Evolutionary conservation across 768 basidiomycete genomes (phyloP).

Genomic region (Podaxis sp.): DNA sequence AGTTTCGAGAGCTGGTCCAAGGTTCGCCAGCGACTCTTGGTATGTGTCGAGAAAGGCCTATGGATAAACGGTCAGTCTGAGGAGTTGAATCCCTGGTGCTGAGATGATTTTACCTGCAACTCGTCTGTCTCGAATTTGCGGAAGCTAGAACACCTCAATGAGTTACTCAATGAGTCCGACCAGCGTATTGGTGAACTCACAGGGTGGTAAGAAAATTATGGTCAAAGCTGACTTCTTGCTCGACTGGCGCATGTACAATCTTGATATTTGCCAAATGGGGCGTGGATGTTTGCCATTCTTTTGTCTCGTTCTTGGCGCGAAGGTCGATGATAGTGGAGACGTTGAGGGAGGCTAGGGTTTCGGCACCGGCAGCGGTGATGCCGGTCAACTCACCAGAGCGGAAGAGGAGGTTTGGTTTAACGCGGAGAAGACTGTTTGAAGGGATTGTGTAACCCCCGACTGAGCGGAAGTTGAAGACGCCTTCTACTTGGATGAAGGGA

Average conservation of each 20-base stretch:
- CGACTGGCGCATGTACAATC: background rate
- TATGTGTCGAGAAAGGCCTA: background rate
- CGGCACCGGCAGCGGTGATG: constrained; percentile 30
- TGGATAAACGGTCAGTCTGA: background rate
- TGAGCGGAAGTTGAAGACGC: constrained; percentile 34
- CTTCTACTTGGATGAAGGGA: constrained; percentile 35
- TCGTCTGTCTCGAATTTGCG: constrained; percentile 1
- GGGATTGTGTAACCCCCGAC: constrained; percentile 23
- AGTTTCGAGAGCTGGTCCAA: constrained; percentile 25
- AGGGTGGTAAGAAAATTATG: background rate
- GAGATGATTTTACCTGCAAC: background rate
- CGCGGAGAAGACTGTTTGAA: constrained; percentile 2
- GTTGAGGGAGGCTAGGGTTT: constrained; percentile 28
- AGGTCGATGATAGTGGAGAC: constrained; percentile 36
- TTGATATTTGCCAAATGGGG: constrained; percentile 21
- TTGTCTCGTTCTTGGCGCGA: constrained; percentile 31
- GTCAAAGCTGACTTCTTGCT: background rate
- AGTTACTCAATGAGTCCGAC: background rate
- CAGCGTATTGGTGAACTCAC: background rate
- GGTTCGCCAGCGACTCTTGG: constrained; percentile 25
- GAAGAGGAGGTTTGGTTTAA: constrained; percentile 29
- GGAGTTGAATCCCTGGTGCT: too few relatives aligned
- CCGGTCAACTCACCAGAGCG: constrained; percentile 34
- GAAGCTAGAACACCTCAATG: background rate
- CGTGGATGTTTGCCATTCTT: constrained; percentile 24